phyloP scores from a whole-genome alignment of 2,329 filamentous ascomycete species.

The Apiospora hydei region DNA sequence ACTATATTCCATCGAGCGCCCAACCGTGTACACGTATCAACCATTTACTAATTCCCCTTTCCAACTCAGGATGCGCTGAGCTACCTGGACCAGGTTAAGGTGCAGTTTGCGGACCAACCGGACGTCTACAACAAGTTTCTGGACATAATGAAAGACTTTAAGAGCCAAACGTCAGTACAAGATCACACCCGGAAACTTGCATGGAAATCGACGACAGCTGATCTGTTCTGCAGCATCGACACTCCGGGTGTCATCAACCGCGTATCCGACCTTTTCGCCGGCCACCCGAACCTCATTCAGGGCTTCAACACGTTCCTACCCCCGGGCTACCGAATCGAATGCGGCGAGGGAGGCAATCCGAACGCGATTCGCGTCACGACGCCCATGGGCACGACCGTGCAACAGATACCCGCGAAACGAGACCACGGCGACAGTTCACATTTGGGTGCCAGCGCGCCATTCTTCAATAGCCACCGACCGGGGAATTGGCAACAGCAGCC shows the following conservation, averaged over 20 bases:
- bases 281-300: constrained; percentile 93
- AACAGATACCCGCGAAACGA: constrained; percentile 73
- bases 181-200: constrained; percentile 24
- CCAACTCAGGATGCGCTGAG: constrained; percentile 73
- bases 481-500: constrained; percentile 61
- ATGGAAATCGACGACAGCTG: constrained; percentile 22
- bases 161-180: constrained; percentile 83
- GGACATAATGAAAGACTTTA: constrained; percentile 99
- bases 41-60: constrained; percentile 36
- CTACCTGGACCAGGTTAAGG: constrained; percentile 97
- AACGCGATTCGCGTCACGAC: constrained; percentile 97
- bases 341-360: constrained; percentile 89
- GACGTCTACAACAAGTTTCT: constrained; percentile 97
- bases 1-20: background rate
- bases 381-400: constrained; percentile 94
- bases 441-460: constrained; percentile 48
- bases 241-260: constrained; percentile 97
- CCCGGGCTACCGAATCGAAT: constrained; percentile 95
- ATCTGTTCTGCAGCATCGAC: constrained; percentile 70
- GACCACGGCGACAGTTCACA: constrained; percentile 51
- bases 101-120: constrained; percentile 94
- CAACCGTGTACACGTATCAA: background rate
- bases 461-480: constrained; percentile 54
- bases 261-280: constrained; percentile 93
- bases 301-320: constrained; percentile 98